Base-by-base conservation (phyloP, 345 rosid genomes). In the Eucalyptus camaldulensis region DNA sequence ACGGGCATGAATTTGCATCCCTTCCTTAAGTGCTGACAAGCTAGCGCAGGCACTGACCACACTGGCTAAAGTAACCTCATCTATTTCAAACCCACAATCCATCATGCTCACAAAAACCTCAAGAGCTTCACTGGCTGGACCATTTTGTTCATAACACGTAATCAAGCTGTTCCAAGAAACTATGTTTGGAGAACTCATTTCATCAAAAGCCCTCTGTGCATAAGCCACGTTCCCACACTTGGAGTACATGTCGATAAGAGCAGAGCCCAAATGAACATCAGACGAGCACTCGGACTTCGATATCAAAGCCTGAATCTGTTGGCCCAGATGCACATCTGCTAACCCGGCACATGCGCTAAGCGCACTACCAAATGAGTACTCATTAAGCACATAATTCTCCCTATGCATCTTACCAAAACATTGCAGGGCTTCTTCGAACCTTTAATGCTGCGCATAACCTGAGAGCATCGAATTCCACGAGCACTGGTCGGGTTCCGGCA, bases 391-490 rank as follows among this genome's bases (percentile, higher is more conserved):
- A 88, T 93, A 94, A 76, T 92, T 92, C 80, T 94, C 92, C 80
- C 86, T 88, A 81, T 95, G 98, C 98, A 97, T 96, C 91, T 88
- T 25, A 44, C 86, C 91, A 88, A 96, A 93, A 91, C 92, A 95
- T 43, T 40, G 76, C 93, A 95, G 87, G 87, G 97, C 99, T 87
- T 95, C 95, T 43, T 90, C 91, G 86, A 95, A 94, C 87, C 91
- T 91, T 88, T 95, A 95, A 72, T 92, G 96, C 85, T 95, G 96
- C 1, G 96, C 95, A 89, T 94, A 96, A 29, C 98, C 99, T 1
- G 99, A 93, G 29, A 97, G 90, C 94, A 97, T 93, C 6, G 95
- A 93, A 86, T 95, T 97, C 99, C 99, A 95, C 2, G 99, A 93
- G 93, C 98, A 96, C 91, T 94, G 96, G 69, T 97, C 98, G 5